These are phyloP conservation scores for Penicillium concentricum DNA, from an alignment of 2,329 filamentous ascomycete species.

Conservation along the genomic window DNA sequence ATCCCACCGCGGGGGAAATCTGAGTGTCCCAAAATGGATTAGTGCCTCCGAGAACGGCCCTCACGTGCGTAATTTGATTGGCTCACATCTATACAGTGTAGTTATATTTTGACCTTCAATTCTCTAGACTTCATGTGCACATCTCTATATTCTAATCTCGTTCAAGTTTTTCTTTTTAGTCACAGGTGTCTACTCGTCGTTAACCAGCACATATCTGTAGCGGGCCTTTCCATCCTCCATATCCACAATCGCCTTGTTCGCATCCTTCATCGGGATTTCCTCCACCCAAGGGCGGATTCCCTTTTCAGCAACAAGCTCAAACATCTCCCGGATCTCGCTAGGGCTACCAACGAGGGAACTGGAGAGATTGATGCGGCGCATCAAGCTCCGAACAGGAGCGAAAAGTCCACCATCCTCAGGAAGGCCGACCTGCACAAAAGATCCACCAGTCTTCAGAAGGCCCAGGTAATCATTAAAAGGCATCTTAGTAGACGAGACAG, in stretches of 20 bases:
- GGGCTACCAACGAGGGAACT: conserved; percentile 48
- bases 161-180: too few species aligned
- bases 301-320: conserved; percentile 43
- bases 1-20: conserved; percentile 20
- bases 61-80: conserved; percentile 22
- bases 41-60: conserved; percentile 31
- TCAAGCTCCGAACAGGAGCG: conserved; percentile 57
- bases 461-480: conserved; percentile 61
- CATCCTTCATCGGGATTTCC: conserved; percentile 44
- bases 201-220: conserved; percentile 48
- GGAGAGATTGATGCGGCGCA: conserved; percentile 53
- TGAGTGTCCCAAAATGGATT: conserved; percentile 15
- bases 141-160: background rate
- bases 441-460: conserved; percentile 59
- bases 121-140: background rate
- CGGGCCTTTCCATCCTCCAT: conserved; percentile 47
- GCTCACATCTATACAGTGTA: background rate
- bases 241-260: conserved; percentile 45
- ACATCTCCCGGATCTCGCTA: conserved; percentile 45
- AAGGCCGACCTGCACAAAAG: conserved; percentile 64
- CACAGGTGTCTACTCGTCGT: conserved; percentile 32
- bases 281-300: conserved; percentile 44
- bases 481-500: conserved; percentile 61
- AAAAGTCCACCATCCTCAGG: conserved; percentile 58
- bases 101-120: background rate